Evolutionary conservation across 257 asterid genomes (phyloP).

Genomic region (Ilex aquifolium): DNA sequence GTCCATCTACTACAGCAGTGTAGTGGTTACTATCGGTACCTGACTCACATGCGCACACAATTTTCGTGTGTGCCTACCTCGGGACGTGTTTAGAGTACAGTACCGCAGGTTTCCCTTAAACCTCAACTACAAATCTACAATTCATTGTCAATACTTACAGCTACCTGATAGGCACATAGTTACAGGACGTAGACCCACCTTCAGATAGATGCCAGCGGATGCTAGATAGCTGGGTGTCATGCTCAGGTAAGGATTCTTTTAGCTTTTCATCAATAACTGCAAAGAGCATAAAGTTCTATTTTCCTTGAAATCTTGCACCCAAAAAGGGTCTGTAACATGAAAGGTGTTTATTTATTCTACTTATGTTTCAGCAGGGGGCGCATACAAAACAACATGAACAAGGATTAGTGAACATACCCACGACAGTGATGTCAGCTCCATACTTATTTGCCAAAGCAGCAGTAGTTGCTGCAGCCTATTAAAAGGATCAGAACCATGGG

Average conservation of each 20-base stretch:
- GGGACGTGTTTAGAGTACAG: too few relatives aligned
- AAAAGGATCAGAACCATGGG: not conserved
- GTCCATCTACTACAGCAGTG: too few relatives aligned
- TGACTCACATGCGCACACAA: too few relatives aligned
- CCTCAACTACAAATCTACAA: too few relatives aligned
- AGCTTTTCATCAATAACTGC: conserved; percentile 90
- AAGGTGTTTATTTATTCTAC: not conserved
- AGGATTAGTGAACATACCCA: conserved; percentile 45
- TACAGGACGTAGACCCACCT: conserved; percentile 35
- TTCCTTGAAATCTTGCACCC: conserved; percentile 16
- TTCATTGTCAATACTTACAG: too few relatives aligned
- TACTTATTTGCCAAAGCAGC: conserved; percentile 97
- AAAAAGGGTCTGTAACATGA: conserved; percentile 11
- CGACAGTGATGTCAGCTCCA: conserved; percentile 93
- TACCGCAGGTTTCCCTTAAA: too few relatives aligned
- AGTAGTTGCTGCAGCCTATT: conserved; percentile 78
- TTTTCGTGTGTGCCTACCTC: too few relatives aligned
- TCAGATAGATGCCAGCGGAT: conserved; percentile 95
- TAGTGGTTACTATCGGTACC: too few relatives aligned
- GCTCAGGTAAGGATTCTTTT: conserved; percentile 68
- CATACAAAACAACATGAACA: not conserved
- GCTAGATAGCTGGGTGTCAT: conserved; percentile 82
- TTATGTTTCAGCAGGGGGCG: too few relatives aligned
- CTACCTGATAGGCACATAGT: too few relatives aligned
- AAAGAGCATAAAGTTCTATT: conserved; percentile 23